Evolutionary conservation across 768 basidiomycete species (phyloP).

Genomic region (Mycena metata): DNA sequence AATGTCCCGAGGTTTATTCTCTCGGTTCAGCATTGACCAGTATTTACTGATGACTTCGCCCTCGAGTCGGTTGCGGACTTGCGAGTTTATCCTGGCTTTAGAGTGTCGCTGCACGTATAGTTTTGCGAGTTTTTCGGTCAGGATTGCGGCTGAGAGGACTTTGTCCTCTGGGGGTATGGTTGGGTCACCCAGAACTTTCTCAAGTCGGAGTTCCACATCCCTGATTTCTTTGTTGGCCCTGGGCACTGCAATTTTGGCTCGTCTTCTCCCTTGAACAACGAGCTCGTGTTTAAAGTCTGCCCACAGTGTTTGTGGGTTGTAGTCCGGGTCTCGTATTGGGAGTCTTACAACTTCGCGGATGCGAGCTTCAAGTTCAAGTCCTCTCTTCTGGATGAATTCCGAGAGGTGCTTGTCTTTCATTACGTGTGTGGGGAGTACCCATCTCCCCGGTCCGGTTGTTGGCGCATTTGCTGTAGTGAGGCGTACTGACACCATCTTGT

Average conservation of each 20-base stretch:
- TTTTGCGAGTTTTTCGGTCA: not conserved
- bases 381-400: constrained; percentile 10
- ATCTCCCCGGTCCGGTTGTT: constrained; percentile 48
- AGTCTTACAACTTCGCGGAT: too few species aligned
- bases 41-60: not conserved
- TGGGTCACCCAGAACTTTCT: not conserved
- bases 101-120: not conserved
- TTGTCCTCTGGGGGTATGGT: not conserved
- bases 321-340: not conserved
- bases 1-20: too few species aligned
- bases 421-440: constrained; percentile 43
- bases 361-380: too few species aligned
- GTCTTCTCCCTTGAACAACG: not conserved
- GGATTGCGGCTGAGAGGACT: not conserved
- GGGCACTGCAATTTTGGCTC: constrained; percentile 6
- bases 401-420: constrained; percentile 36
- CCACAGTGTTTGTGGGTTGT: constrained; percentile 20
- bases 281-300: not conserved
- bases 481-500: constrained; percentile 45
- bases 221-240: not conserved
- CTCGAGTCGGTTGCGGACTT: constrained; percentile 5
- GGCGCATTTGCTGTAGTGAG: constrained; percentile 41
- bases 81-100: not conserved
- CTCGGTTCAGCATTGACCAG: too few species aligned
- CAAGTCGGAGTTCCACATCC: not conserved